Evolutionary conservation across 2,329 filamentous ascomycete species (phyloP), one percentile per base, ranked within the genome.

Genomic region (Lizonia empirigonia): DNA sequence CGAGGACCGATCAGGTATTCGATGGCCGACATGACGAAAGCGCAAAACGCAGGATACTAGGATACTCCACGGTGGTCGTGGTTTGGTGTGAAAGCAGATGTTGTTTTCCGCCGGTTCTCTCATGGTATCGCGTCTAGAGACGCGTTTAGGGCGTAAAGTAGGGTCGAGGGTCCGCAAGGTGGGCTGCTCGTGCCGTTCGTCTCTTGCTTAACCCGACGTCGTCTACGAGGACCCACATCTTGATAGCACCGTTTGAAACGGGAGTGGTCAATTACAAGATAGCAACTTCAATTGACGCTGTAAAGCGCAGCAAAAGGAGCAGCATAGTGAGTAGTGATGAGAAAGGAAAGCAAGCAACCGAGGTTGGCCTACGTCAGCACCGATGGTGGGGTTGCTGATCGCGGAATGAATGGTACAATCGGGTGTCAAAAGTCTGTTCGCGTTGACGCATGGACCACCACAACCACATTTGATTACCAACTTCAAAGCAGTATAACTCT

Each of bases 301-400:
- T 5, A 32, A 32, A 19, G 15, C 12, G 16, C 9, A 15, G 32
- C 32, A 4, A 34, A 44, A 15, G 6, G 7, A 34, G 15, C 39
- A 29, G 19, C 20, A 13, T 12, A 4, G 18, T 27, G 36, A 20
- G 19, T 7, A 6, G 7, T 19, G 50, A 53, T 44, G 20, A 30
- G 33, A 44, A 24, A 42, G 12, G 36, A 20, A 18, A 38, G 36
- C 10, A 29, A 29, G 48, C 41, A 46, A 44, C 39, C 44, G 50
- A 48, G 50, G 39, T 49, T 53, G 39, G 23, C 50, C 44, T 53
- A 53, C 44, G 50, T 53, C 50, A 53, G 44, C 23, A 36, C 20
- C 19, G 3, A 53, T 39, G 50, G 50, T 48, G 50, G 50, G 50
- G 50, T 48, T 23, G 44, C 39, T 49, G 44, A 53, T 53, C 35